A percentile compares a stretch with the other conserved stretches of the same genome.
Conservation (phyloP, 768 basidiomycete species). For the Boletus rubropictus region DNA sequence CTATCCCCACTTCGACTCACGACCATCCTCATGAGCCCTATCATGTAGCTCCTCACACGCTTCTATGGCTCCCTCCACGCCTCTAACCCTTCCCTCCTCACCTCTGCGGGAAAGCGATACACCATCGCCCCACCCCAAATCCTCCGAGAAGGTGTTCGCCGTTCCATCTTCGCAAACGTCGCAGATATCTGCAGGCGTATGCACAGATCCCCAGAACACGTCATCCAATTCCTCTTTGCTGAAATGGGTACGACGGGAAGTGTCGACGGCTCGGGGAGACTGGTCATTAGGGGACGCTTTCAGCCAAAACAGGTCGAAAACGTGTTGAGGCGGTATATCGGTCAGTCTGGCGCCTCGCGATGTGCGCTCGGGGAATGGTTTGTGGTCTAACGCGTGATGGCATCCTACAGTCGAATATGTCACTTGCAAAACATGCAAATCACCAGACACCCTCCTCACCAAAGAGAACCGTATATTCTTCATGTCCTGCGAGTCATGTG, state of each 20-base stretch:
- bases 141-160: conserved; percentile 94
- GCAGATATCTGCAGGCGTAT: conserved; percentile 97
- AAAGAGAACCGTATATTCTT: conserved; percentile 99
- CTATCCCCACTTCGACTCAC: not conserved
- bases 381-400: not conserved
- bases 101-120: conserved; percentile 85
- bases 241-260: conserved; percentile 98
- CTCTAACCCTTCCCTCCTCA: conserved; percentile 87
- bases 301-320: conserved; percentile 99
- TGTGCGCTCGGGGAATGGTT: not conserved
- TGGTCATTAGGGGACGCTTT: conserved; percentile 97
- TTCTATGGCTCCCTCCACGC: conserved; percentile 90
- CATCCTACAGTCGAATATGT: conserved; percentile 81
- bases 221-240: conserved; percentile 93
- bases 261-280: conserved; percentile 83
- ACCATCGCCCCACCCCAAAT: conserved; percentile 95
- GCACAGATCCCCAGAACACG: conserved; percentile 97
- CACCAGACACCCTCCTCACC: conserved; percentile 90
- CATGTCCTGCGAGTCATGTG: conserved; percentile 89
- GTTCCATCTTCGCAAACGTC: conserved; percentile 94
- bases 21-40: not conserved
- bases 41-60: conserved; percentile 74
- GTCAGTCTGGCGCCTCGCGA: conserved; percentile 40
- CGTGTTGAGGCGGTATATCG: conserved; percentile 92
- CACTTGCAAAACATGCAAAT: conserved; percentile 99